Percentiles rank a stretch among this genome's conserved stretches.
phyloP scores from a whole-genome alignment of 2,329 filamentous ascomycete species.

The Annulohypoxylon truncatum region DNA sequence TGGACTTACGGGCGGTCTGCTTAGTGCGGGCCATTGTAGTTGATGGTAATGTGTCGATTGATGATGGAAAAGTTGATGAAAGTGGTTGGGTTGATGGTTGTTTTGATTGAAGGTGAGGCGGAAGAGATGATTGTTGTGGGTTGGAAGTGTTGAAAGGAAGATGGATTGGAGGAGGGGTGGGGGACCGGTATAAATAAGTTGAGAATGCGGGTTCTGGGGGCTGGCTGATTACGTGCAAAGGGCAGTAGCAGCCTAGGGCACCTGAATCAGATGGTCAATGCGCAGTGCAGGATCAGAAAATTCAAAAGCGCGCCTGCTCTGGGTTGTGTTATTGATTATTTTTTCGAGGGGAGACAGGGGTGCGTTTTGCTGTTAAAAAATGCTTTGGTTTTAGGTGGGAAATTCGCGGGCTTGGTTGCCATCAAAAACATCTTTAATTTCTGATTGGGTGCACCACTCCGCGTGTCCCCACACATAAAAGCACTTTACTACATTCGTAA shows the following conservation, averaged over 20 bases:
- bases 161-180: slow-evolving; percentile 46
- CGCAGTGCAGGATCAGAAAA: slow-evolving; percentile 33
- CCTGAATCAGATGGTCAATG: slow-evolving; percentile 39
- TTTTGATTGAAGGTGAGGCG: slow-evolving; percentile 43
- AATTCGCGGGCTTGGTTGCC: slow-evolving; percentile 34
- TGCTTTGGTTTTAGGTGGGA: slow-evolving; percentile 49
- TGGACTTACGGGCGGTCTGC: slow-evolving; percentile 80
- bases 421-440: slow-evolving; percentile 40
- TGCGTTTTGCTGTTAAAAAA: slow-evolving; percentile 47
- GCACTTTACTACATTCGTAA: slow-evolving; percentile 28
- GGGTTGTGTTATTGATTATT: slow-evolving; percentile 41
- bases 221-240: slow-evolving; percentile 49
- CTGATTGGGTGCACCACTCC: slow-evolving; percentile 47
- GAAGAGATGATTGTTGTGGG: slow-evolving; percentile 41
- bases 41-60: slow-evolving; percentile 49
- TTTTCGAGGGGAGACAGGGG: slow-evolving; percentile 50
- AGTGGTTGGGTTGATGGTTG: slow-evolving; percentile 45
- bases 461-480: slow-evolving; percentile 6
- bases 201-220: slow-evolving; percentile 32
- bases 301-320: slow-evolving; percentile 32
- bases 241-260: slow-evolving; percentile 16
- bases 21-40: slow-evolving; percentile 72
- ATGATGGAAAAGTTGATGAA: slow-evolving; percentile 47
- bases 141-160: slow-evolving; percentile 45
- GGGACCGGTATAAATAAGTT: slow-evolving; percentile 50